Evolutionary conservation across 2,329 filamentous ascomycete genomes (phyloP), one percentile per base, ranked within the genome.

Genomic region (Torrubiellomyces zombiae): DNA sequence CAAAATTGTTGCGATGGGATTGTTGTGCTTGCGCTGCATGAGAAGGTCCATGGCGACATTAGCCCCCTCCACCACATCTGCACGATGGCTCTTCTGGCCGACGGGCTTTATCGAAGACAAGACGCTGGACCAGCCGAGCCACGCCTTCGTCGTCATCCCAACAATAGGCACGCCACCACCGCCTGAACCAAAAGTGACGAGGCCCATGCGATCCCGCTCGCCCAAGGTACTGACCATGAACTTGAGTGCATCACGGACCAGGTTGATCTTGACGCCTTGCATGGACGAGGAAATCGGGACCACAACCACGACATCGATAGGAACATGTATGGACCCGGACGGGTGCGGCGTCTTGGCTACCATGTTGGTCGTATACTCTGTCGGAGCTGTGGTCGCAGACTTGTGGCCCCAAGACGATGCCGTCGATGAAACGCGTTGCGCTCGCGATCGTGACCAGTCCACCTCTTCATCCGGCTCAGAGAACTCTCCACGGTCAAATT

Each of bases 21-120:
- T 98, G 51, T 78, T 86, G 38, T 85, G 81, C 55, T 92, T 93
- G 39, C 89, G 75, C 53, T 94, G 85, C 89, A 98, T 98, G 29
- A 98, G 64, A 28, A 98, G 56, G 48, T 98, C 89, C 89, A 98
- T 95, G 23, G 89, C 89, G 25, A 94, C 82, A 40, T 95, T 98
- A 17, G 86, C 89, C 15, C 89, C 89, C 47, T 98, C 89, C 3
- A 98, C 86, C 9, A 95, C 85, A 53, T 98, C 89, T 2, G 86
- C 86, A 9, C 89, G 77, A 42, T 93, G 72, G 47, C 82, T 95
- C 66, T 95, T 98, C 51, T 94, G 86, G 18, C 85, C 86, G 7
- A 94, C 81, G 1, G 89, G 86, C 35, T 83, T 76, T 40, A 98
- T 91, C 0, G 82, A 85, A 19, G 74, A 67, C 23, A 98, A 59